These are phyloP conservation scores for Claviceps purpurea DNA, from an alignment of 2,329 filamentous ascomycete species.

Conservation along the genomic window DNA sequence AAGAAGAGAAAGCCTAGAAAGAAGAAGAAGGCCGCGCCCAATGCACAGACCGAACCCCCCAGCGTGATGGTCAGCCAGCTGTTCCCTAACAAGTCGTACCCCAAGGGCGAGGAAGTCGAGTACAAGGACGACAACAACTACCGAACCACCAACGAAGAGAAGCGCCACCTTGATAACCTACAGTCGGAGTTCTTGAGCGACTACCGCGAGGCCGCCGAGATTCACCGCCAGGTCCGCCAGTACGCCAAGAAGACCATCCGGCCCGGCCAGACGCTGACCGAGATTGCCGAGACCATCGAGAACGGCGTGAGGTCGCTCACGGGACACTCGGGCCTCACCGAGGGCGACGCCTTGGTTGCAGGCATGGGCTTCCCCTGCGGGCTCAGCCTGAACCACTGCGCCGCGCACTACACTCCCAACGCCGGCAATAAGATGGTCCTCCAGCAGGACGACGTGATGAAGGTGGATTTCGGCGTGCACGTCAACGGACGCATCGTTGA, in stretches of 20 bases:
- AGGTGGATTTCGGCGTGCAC: conserved; percentile 72
- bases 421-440: conserved; percentile 70
- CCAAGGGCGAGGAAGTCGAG: conserved; percentile 63
- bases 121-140: conserved; percentile 65
- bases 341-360: conserved; percentile 64
- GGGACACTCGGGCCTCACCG: conserved; percentile 61
- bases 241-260: conserved; percentile 71
- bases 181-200: conserved; percentile 69
- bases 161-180: conserved; percentile 68
- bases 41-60: conserved; percentile 61
- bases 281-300: conserved; percentile 81
- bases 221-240: conserved; percentile 77
- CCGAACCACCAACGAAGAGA: conserved; percentile 71
- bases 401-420: conserved; percentile 79
- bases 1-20: conserved; percentile 78
- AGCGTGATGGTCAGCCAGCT: conserved; percentile 57
- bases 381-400: conserved; percentile 71
- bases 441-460: conserved; percentile 63
- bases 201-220: conserved; percentile 74
- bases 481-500: conserved; percentile 71
- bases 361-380: conserved; percentile 84
- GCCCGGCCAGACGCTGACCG: conserved; percentile 66
- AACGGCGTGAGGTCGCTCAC: conserved; percentile 65
- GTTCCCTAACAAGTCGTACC: conserved; percentile 60
- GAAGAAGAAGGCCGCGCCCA: conserved; percentile 59